Evolutionary conservation across 2,329 filamentous ascomycete genomes (phyloP).

Genomic region (Ceratocystis cubensis): DNA sequence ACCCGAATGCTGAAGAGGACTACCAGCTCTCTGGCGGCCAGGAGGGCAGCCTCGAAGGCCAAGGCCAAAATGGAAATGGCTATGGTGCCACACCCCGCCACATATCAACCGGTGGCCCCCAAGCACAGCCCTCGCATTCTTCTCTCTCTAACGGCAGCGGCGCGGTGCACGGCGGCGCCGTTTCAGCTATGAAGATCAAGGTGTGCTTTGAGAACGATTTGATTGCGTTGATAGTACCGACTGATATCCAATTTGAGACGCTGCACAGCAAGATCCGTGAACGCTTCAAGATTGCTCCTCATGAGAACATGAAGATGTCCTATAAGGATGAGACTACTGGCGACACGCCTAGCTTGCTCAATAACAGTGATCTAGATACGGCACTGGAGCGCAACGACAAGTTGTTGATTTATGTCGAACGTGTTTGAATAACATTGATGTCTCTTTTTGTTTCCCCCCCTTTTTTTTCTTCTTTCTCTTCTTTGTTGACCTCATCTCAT

Average conservation of each 20-base stretch:
- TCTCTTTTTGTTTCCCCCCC: neutral
- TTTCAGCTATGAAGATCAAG: constrained; percentile 74
- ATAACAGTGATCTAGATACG: constrained; percentile 66
- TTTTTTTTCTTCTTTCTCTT: neutral
- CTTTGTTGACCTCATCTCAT: neutral
- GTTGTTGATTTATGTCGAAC: constrained; percentile 61
- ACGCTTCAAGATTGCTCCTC: constrained; percentile 57
- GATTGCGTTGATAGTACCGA: constrained; percentile 78
- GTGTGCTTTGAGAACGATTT: constrained; percentile 86
- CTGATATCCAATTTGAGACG: constrained; percentile 63
- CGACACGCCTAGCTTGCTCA: constrained; percentile 61
- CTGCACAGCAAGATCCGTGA: constrained; percentile 77
- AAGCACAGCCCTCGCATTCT: constrained; percentile 37
- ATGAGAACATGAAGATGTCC: constrained; percentile 62
- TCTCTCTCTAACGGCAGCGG: constrained; percentile 28
- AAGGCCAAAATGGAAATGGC: constrained; percentile 39
- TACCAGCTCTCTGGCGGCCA: constrained; percentile 50
- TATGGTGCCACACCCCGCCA: constrained; percentile 40
- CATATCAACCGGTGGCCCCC: constrained; percentile 28
- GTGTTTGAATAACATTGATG: constrained; percentile 29
- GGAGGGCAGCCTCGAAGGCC: neutral
- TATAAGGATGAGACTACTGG: constrained; percentile 77
- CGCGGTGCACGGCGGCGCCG: constrained; percentile 14
- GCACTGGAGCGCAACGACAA: constrained; percentile 80
- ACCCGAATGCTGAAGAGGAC: constrained; percentile 62